Percentiles rank a stretch among this genome's conserved stretches.
phyloP scores from a whole-genome alignment of 2,329 filamentous ascomycete species.

The Cercospora zeae-maydis region DNA sequence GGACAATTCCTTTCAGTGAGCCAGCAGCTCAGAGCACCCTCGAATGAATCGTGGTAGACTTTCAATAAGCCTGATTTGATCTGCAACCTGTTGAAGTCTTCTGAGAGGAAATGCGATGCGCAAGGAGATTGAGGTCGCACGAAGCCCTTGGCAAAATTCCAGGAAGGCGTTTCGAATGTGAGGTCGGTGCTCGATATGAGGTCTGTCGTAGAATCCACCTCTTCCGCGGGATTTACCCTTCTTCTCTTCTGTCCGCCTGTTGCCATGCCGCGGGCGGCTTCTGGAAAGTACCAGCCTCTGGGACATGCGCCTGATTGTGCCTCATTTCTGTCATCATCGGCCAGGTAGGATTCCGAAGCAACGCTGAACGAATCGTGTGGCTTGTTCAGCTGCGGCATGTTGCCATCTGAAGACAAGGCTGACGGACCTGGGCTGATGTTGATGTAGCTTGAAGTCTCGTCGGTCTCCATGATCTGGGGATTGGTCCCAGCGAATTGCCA shows the following conservation, averaged over 20 bases:
- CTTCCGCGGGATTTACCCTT: not conserved
- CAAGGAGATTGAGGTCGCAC: constrained; percentile 14
- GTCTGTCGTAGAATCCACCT: not conserved
- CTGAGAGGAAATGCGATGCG: constrained; percentile 13
- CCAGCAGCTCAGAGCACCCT: constrained; percentile 23
- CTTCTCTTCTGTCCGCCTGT: not conserved
- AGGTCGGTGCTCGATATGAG: not conserved
- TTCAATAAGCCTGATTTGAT: constrained; percentile 19
- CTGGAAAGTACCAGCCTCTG: not conserved
- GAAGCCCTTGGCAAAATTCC: constrained; percentile 3
- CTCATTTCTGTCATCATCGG: not conserved
- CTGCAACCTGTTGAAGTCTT: constrained; percentile 17
- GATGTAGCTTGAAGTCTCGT: not conserved
- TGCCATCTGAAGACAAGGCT: not conserved
- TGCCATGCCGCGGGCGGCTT: not conserved
- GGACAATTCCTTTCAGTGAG: constrained; percentile 22
- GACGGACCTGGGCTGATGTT: not conserved
- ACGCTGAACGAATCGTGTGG: not conserved
- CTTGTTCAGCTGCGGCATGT: not conserved
- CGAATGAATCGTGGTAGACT: constrained; percentile 23
- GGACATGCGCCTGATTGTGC: not conserved
- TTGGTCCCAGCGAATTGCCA: not conserved
- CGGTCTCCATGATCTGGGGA: not conserved
- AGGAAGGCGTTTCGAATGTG: not conserved
- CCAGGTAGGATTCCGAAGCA: not conserved